These are phyloP conservation scores for Colletotrichum brevisporum DNA, from an alignment of 2,329 filamentous ascomycete species.

Conservation along the genomic window DNA sequence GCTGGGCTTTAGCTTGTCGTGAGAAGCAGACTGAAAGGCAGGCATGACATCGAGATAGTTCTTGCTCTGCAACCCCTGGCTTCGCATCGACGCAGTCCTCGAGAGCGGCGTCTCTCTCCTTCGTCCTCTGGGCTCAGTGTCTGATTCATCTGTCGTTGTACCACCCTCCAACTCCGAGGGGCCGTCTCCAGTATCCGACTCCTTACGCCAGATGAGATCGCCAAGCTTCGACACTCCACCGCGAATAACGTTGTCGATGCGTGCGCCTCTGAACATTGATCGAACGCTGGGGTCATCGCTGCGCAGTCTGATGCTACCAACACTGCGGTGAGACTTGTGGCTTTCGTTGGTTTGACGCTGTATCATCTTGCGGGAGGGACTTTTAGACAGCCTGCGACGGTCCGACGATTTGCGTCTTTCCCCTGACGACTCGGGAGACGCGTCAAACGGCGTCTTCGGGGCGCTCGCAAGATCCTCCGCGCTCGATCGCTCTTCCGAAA, in stretches of 20 bases:
- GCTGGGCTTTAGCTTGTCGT: slow-evolving; percentile 30
- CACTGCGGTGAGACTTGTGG: slow-evolving; percentile 63
- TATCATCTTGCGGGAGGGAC: slow-evolving; percentile 53
- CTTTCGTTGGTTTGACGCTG: slow-evolving; percentile 59
- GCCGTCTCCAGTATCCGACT: slow-evolving; percentile 51
- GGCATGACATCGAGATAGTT: slow-evolving; percentile 68
- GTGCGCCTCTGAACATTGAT: slow-evolving; percentile 82
- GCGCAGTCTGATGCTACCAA: slow-evolving; percentile 63
- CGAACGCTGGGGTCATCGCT: slow-evolving; percentile 69
- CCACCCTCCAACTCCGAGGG: slow-evolving; percentile 50
- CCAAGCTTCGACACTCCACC: slow-evolving; percentile 70
- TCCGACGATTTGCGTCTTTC: slow-evolving; percentile 45
- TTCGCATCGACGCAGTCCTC: slow-evolving; percentile 37
- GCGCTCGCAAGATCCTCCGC: slow-evolving; percentile 48
- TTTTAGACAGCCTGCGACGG: slow-evolving; percentile 52
- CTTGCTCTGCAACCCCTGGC: slow-evolving; percentile 53
- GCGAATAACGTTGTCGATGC: slow-evolving; percentile 80
- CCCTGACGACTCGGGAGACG: slow-evolving; percentile 33
- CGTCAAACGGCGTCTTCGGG: slow-evolving; percentile 42
- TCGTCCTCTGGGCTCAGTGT: slow-evolving; percentile 59
- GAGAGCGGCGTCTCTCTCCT: slow-evolving; percentile 45
- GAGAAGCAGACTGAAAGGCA: slow-evolving; percentile 57
- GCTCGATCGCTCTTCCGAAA: slow-evolving; percentile 34
- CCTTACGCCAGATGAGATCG: slow-evolving; percentile 71
- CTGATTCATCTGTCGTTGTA: slow-evolving; percentile 65